Evolutionary conservation across 805 yeast species (phyloP).

Genomic region (Candida orba): DNA sequence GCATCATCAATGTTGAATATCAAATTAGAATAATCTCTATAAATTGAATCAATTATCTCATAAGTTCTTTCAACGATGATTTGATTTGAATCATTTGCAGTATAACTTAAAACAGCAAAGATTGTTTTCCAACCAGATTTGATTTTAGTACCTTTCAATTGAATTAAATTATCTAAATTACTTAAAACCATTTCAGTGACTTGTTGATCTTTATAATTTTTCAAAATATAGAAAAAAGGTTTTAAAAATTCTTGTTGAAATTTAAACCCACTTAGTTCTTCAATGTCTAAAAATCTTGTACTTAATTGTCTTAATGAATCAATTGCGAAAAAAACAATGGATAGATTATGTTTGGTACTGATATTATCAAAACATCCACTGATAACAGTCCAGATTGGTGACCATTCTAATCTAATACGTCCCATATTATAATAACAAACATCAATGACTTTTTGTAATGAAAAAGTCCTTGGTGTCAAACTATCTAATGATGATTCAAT

Average conservation of each 20-base stretch:
- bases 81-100: conserved; percentile 57
- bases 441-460: conserved; percentile 92
- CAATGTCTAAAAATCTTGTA: conserved; percentile 86
- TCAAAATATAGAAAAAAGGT: conserved; percentile 79
- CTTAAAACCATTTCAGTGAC: conserved; percentile 87
- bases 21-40: conserved; percentile 50
- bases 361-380: conserved; percentile 82
- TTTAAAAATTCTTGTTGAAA: conserved; percentile 90
- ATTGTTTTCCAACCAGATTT: conserved; percentile 95
- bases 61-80: conserved; percentile 56
- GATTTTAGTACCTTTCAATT: conserved; percentile 63
- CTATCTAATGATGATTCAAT: conserved; percentile 82
- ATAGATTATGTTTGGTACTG: conserved; percentile 70
- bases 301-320: conserved; percentile 92
- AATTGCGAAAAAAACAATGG: conserved; percentile 81
- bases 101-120: conserved; percentile 66
- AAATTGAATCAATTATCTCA: conserved; percentile 54
- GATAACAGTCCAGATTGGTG: conserved; percentile 90
- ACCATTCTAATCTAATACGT: conserved; percentile 94
- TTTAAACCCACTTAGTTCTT: conserved; percentile 90
- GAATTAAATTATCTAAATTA: conserved; percentile 79
- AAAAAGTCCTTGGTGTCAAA: conserved; percentile 80
- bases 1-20: conserved; percentile 64
- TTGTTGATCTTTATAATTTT: conserved; percentile 56
- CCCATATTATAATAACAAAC: conserved; percentile 97